phyloP scores from a whole-genome alignment of 148 eudicot genomes.

The Dianthus caryophyllus region DNA sequence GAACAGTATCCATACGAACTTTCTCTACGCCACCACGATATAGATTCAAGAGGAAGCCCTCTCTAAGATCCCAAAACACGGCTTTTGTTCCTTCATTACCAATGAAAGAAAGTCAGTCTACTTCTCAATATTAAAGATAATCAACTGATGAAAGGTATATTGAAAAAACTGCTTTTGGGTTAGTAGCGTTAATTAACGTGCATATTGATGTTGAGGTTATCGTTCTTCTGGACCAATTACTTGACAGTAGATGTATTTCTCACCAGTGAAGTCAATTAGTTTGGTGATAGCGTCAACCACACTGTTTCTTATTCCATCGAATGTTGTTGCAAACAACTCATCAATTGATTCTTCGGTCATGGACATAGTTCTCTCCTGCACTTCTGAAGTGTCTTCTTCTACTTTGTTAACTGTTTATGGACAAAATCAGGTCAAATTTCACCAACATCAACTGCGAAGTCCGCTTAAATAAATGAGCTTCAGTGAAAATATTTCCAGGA shows the following conservation, averaged over 20 bases:
- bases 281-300: slow-evolving; percentile 49
- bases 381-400: slow-evolving; percentile 33
- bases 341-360: slow-evolving; percentile 56
- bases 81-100: slow-evolving; percentile 57
- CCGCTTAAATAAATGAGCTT: neutral
- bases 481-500: neutral
- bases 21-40: slow-evolving; percentile 73
- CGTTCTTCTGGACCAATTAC: neutral
- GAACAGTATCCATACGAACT: slow-evolving; percentile 72
- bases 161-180: neutral
- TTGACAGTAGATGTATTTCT: slow-evolving; percentile 15
- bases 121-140: neutral
- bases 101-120: neutral
- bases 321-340: slow-evolving; percentile 79
- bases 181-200: neutral
- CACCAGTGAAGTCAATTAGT: slow-evolving; percentile 63
- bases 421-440: slow-evolving; percentile 11
- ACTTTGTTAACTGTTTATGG: slow-evolving; percentile 30
- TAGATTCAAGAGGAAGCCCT: slow-evolving; percentile 49
- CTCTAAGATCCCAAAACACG: slow-evolving; percentile 84
- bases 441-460: neutral
- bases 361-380: slow-evolving; percentile 40
- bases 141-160: neutral
- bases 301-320: slow-evolving; percentile 64
- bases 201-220: slow-evolving; percentile 1